Evolutionary conservation across 2,329 filamentous ascomycete species (phyloP), one percentile per base, ranked within the genome.

Genomic region (Microdochium bolleyi): DNA sequence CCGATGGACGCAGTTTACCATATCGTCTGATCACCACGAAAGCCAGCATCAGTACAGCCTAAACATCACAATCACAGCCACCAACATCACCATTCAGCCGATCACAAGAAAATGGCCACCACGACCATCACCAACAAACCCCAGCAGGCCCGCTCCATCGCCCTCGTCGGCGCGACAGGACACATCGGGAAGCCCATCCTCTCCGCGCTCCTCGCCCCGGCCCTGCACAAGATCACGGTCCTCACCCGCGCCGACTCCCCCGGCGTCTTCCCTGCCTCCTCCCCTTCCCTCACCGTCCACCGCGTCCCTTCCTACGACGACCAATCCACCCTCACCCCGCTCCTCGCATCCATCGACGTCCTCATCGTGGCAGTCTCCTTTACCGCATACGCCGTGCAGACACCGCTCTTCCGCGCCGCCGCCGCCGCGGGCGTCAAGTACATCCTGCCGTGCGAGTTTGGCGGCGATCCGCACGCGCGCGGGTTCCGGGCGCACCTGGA

Each of bases 391-490:
- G 55, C 55, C 9, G 52, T 56, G 9, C 61, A 67, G 51, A 57
- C 60, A 8, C 53, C 56, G 0, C 53, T 68, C 27, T 64, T 66
- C 48, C 64, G 62, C 30, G 70, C 68, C 10, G 69, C 62, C 9
- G 64, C 67, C 19, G 55, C 54, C 19, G 63, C 60, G 1, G 64
- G 67, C 49, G 61, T 68, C 8, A 41, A 57, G 16, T 68, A 62
- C 49, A 57, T 68, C 27, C 55, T 69, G 22, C 66, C 65, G 21
- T 61, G 58, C 37, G 66, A 68, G 49, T 69, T 64, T 48, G 66
- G 65, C 24, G 64, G 67, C 32, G 58, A 62, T 14, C 57, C 60
- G 24, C 54, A 63, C 48, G 27, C 50, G 13, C 51, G 51, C 51
- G n/a, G n/a, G n/a, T 13, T 54, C 38, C 53, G 63, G 51, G 56